These are phyloP conservation scores for Cydonia oblonga DNA, from an alignment of 331 rosid genomes.

Conservation along the genomic window DNA sequence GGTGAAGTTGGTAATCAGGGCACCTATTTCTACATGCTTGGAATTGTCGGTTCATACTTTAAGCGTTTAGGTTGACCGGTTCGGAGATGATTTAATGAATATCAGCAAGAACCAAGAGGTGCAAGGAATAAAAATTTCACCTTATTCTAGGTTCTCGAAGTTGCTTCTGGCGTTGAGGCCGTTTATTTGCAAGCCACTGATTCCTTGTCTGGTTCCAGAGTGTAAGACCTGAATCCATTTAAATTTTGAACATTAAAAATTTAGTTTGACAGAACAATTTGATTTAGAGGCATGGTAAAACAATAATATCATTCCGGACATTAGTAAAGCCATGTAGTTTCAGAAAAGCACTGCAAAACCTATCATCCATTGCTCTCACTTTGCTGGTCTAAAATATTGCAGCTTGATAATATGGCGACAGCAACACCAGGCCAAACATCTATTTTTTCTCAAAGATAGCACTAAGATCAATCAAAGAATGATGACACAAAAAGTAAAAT, in stretches of 20 bases:
- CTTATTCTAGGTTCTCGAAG: constrained; percentile 51
- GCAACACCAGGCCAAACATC: not conserved
- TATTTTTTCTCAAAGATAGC: not conserved
- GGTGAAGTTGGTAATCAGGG: not conserved
- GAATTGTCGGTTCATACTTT: not conserved
- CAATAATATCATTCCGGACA: not conserved
- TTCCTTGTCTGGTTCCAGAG: constrained; percentile 72
- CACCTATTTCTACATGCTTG: not conserved
- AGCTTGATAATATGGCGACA: not conserved
- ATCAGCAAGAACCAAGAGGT: not conserved
- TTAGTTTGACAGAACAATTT: not conserved
- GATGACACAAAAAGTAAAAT: not conserved
- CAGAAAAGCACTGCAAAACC: not conserved
- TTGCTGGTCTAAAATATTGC: not conserved
- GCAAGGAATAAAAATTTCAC: constrained; percentile 22
- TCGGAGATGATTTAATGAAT: not conserved
- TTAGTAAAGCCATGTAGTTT: not conserved
- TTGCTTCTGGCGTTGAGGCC: constrained; percentile 17
- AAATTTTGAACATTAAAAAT: constrained; percentile 2
- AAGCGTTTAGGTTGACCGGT: not conserved
- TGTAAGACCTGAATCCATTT: constrained; percentile 51
- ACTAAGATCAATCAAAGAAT: not conserved
- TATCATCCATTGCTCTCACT: not conserved
- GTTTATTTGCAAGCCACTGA: constrained; percentile 58
- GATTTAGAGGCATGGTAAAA: not conserved